These are phyloP conservation scores for Penicillium angulare DNA, from an alignment of 495 filamentous ascomycete genomes.

Conservation along the genomic window DNA sequence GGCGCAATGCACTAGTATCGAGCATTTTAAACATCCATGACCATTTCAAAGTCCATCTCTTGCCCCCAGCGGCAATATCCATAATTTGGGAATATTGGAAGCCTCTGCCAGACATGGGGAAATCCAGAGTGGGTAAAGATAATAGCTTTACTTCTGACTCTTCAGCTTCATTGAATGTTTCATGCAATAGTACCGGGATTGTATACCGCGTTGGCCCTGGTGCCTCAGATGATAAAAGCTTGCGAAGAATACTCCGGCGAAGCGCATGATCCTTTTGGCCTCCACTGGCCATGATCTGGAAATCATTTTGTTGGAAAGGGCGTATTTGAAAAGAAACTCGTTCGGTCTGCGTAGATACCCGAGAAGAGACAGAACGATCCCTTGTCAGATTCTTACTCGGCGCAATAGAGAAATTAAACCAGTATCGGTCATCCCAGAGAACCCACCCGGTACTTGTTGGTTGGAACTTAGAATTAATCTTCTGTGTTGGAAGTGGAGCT, in stretches of 20 bases:
- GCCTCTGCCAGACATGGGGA: slow-evolving; percentile 11
- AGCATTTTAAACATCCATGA: slow-evolving; percentile 48
- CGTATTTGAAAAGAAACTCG: slow-evolving; percentile 36
- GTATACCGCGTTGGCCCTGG: slow-evolving; percentile 37
- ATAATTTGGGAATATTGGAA: slow-evolving; percentile 2
- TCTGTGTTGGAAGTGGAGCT: neutral
- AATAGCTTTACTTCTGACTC: slow-evolving; percentile 20
- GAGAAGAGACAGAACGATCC: neutral
- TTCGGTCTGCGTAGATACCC: neutral
- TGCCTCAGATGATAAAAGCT: slow-evolving; percentile 19
- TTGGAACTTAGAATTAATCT: slow-evolving; percentile 5
- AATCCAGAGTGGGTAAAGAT: slow-evolving; percentile 32
- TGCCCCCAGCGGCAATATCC: slow-evolving; percentile 11
- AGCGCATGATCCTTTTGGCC: slow-evolving; percentile 2
- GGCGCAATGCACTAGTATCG: slow-evolving; percentile 33
- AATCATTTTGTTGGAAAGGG: slow-evolving; percentile 50
- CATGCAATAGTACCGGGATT: slow-evolving; percentile 33
- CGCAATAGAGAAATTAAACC: slow-evolving; percentile 58
- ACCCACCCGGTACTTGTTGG: too few relatives aligned
- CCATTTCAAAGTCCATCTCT: slow-evolving; percentile 29
- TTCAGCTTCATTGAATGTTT: neutral
- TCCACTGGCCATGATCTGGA: slow-evolving; percentile 24
- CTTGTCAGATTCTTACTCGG: neutral
- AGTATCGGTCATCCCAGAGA: slow-evolving; percentile 82
- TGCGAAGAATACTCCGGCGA: slow-evolving; percentile 1